Conservation (phyloP, 140 eudicot genomes). For the Erigeron philadelphicus region DNA sequence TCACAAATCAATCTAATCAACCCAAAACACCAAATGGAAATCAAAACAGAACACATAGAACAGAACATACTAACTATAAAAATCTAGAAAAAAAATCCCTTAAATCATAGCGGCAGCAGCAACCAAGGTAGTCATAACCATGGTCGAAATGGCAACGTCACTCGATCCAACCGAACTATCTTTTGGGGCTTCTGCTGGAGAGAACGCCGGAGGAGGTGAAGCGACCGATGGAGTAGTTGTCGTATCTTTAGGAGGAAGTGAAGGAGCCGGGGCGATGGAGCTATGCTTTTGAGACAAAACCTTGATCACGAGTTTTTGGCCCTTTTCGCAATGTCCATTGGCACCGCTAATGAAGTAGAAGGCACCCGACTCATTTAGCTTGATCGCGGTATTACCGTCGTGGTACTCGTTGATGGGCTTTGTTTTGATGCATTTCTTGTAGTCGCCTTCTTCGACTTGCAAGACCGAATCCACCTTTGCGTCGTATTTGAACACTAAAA, state of each 20-base stretch:
- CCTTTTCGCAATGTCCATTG: slow-evolving; percentile 51
- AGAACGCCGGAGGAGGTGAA: slow-evolving; percentile 4
- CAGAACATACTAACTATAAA: too few species aligned
- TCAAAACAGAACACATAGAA: too few species aligned
- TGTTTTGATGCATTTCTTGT: slow-evolving; percentile 37
- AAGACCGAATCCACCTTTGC: slow-evolving; percentile 45
- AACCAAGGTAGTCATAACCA: neutral
- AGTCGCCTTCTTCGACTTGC: slow-evolving; percentile 44
- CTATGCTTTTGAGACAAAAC: slow-evolving; percentile 38
- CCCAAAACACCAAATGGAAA: too few species aligned
- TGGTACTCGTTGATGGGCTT: slow-evolving; percentile 42
- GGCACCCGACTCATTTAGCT: slow-evolving; percentile 39
- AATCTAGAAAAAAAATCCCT: too few species aligned
- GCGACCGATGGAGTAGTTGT: slow-evolving; percentile 6
- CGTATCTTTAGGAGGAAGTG: slow-evolving; percentile 21
- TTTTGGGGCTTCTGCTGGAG: slow-evolving; percentile 21
- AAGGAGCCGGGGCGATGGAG: slow-evolving; percentile 14
- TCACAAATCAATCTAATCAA: too few species aligned
- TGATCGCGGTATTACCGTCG: slow-evolving; percentile 41
- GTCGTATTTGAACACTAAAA: slow-evolving; percentile 47
- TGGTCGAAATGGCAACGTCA: neutral
- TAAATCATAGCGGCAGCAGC: slow-evolving; percentile 2
- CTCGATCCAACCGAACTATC: neutral
- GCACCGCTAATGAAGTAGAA: slow-evolving; percentile 72
- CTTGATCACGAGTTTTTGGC: slow-evolving; percentile 48